A percentile compares a stretch with the other conserved stretches of the same genome.
phyloP scores from a whole-genome alignment of 345 rosid species.

The Cardamine resedifolia region DNA sequence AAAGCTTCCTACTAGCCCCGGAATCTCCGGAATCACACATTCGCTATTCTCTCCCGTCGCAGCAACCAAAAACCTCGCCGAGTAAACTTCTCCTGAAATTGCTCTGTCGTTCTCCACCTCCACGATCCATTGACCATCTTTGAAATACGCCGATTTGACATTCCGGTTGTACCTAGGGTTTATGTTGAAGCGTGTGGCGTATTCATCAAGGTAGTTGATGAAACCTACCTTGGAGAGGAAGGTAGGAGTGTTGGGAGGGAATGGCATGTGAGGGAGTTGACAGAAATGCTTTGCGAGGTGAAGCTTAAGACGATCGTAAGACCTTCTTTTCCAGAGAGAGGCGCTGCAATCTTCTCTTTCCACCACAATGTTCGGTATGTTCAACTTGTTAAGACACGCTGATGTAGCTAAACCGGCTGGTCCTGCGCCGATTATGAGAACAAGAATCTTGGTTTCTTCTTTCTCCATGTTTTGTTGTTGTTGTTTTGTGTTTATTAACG shows the following conservation, averaged over 20 bases:
- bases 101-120: slow-evolving; percentile 21
- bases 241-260: slow-evolving; percentile 39
- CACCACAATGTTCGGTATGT: slow-evolving; percentile 44
- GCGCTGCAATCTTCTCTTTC: slow-evolving; percentile 60
- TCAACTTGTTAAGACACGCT: slow-evolving; percentile 46
- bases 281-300: slow-evolving; percentile 57
- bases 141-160: slow-evolving; percentile 33
- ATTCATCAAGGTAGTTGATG: slow-evolving; percentile 48
- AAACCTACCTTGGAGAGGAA: slow-evolving; percentile 47
- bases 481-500: background rate
- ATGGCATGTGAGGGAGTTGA: slow-evolving; percentile 51
- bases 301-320: slow-evolving; percentile 52
- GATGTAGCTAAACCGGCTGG: slow-evolving; percentile 61
- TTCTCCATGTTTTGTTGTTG: slow-evolving; percentile 3
- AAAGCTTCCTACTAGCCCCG: slow-evolving; percentile 41
- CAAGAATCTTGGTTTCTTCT: slow-evolving; percentile 28
- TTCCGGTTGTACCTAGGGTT: slow-evolving; percentile 34
- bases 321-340: slow-evolving; percentile 53
- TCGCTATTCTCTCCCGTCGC: slow-evolving; percentile 54
- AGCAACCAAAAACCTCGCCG: slow-evolving; percentile 45
- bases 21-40: slow-evolving; percentile 41
- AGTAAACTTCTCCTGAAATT: slow-evolving; percentile 27
- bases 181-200: slow-evolving; percentile 41
- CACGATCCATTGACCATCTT: slow-evolving; percentile 39
- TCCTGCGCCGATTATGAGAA: slow-evolving; percentile 57